Evolutionary conservation across 441 rosid species (phyloP), one percentile per base, ranked within the genome.

Genomic region (Jatropha podagrica): DNA sequence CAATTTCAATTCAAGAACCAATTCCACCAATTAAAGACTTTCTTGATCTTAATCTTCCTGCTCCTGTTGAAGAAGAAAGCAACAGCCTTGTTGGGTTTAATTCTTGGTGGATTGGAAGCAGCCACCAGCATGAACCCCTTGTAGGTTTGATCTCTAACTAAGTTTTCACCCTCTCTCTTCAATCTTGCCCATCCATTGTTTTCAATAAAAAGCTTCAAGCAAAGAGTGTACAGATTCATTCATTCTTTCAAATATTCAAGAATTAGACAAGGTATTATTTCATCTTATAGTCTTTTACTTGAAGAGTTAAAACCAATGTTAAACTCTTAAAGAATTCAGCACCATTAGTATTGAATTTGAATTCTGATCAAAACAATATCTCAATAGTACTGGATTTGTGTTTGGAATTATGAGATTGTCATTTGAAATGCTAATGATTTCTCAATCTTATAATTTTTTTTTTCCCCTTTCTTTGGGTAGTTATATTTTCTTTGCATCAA

Each of bases 31-130:
- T 77, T 46, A 83, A 77, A 41, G 86, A 80, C 65, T 83, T 86
- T 7, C 83, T 83, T 76, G 89, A 90, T 82, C 92, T 90, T 18
- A 86, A 88, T 72, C 84, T 86, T 69, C 92, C 94, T 65, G 90
- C 90, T 49, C 86, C 90, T 48, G 80, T 41, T 54, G 94, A 84
- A 73, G 94, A 85, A 62, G 89, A 84, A 15, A 73, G 73, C 49
- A 83, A 78, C 68, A 78, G 71, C 38, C 76, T 68, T 69, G 76
- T 78, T 56, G 87, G 83, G 26, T 81, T 86, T 74, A 79, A 82
- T 75, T 82, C 85, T 32, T 90, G 94, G 88, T 85, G 88, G 91
- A 68, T 76, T 18, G 83, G 82, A 69, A 79, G 81, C 80, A 85
- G 61, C 81, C 82, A 82, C 79, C 83, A 83, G 77, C 89, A 82